phyloP scores from a whole-genome alignment of 2,329 filamentous ascomycete genomes.

The Verticillium dahliae region DNA sequence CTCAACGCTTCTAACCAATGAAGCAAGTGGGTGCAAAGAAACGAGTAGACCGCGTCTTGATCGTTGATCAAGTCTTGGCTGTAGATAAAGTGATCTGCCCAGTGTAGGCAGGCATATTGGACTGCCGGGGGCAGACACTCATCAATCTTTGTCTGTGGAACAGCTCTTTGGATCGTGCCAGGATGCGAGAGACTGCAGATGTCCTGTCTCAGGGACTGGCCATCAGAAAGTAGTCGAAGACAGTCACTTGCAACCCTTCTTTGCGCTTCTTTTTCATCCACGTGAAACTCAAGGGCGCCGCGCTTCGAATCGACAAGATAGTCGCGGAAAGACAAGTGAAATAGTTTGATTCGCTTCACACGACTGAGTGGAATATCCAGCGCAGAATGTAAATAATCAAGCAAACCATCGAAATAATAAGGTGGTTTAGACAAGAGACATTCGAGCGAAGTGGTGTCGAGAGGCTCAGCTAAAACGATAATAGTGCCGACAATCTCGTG shows the following conservation, averaged over 20 bases:
- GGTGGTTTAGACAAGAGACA: not conserved
- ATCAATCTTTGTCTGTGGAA: not conserved
- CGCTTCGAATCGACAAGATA: not conserved
- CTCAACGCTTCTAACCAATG: not conserved
- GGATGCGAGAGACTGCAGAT: not conserved
- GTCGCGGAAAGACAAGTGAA: not conserved
- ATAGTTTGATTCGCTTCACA: slow-evolving; percentile 16
- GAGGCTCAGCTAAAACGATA: not conserved
- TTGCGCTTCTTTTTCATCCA: not conserved
- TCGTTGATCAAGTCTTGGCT: not conserved
- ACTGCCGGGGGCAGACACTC: not conserved
- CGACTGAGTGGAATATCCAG: slow-evolving; percentile 19
- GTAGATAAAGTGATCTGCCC: not conserved
- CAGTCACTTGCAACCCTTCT: not conserved
- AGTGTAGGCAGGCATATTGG: not conserved
- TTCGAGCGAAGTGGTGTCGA: not conserved
- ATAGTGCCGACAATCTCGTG: not conserved
- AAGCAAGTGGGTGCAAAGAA: not conserved
- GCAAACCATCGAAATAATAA: not conserved
- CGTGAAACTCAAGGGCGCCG: not conserved
- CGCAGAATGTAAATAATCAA: slow-evolving; percentile 25
- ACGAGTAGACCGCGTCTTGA: not conserved
- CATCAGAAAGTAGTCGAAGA: not conserved
- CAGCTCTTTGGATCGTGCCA: no score
- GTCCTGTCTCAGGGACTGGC: not conserved